phyloP scores from a whole-genome alignment of 192 early-diverging fungal species.

The Piromyces finnis region DNA sequence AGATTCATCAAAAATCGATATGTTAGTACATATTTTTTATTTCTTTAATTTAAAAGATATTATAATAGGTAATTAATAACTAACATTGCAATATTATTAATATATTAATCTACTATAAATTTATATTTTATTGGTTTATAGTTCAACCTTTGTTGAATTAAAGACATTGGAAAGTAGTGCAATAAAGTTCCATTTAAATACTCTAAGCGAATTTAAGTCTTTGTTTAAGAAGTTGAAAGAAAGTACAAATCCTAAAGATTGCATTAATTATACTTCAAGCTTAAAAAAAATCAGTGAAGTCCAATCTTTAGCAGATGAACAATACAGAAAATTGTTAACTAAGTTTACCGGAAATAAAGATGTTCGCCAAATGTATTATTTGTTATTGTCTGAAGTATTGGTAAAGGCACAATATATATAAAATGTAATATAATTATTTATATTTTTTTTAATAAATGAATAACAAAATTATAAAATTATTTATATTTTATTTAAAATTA shows the following conservation, averaged over 20 bases:
- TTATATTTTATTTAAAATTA: no score
- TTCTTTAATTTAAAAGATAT: no score
- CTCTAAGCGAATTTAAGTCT: not conserved
- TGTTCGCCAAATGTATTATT: not conserved
- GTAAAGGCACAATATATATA: no score
- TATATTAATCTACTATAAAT: no score
- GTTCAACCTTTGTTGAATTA: not conserved
- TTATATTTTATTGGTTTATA: not conserved
- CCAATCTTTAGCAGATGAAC: not conserved
- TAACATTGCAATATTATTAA: no score
- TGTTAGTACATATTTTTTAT: no score
- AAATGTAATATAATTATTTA: no score
- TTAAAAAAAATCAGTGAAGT: not conserved
- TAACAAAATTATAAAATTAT: no score
- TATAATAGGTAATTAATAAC: no score
- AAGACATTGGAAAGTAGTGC: not conserved
- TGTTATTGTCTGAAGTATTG: not conserved
- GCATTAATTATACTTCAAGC: not conserved
- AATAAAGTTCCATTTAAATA: not conserved
- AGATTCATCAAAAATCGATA: not conserved
- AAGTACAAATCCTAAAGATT: not conserved
- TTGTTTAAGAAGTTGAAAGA: not conserved
- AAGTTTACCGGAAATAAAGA: not conserved
- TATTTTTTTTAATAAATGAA: no score
- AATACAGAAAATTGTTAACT: not conserved